Conservation (phyloP, 2,329 filamentous ascomycete species). For the Diaporthe citriasiana region DNA sequence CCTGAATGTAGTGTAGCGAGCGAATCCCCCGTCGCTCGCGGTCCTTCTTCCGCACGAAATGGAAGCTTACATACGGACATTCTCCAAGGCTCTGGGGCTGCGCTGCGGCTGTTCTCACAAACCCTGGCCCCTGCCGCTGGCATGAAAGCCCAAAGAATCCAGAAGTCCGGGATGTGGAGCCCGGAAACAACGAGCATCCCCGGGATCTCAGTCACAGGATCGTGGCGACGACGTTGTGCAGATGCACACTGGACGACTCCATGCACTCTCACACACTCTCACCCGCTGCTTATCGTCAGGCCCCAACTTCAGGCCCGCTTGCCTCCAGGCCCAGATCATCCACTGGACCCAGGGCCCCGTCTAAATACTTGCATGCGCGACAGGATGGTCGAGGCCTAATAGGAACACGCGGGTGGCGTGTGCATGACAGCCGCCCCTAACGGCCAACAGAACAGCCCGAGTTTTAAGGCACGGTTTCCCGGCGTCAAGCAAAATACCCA, state of each 20-base stretch:
- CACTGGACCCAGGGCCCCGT: not conserved
- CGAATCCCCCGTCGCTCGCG: not conserved
- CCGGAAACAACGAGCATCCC: slow-evolving; percentile 26
- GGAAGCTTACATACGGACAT: not conserved
- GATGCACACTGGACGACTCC: slow-evolving; percentile 23
- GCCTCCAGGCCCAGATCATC: slow-evolving; percentile 1
- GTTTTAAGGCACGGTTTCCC: not conserved
- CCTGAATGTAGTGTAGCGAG: not conserved
- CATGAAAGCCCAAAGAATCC: slow-evolving; percentile 22
- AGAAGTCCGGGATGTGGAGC: slow-evolving; percentile 32
- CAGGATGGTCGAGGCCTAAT: slow-evolving; percentile 17
- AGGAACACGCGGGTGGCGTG: not conserved
- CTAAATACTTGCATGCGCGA: not conserved
- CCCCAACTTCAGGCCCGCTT: slow-evolving; percentile 29
- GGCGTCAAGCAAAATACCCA: slow-evolving; percentile 15
- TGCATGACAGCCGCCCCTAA: not conserved
- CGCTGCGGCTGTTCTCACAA: slow-evolving; percentile 1
- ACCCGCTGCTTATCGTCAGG: slow-evolving; percentile 9
- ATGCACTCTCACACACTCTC: not conserved
- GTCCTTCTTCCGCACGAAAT: not conserved
- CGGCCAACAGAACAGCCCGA: slow-evolving; percentile 8
- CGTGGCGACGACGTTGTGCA: slow-evolving; percentile 1
- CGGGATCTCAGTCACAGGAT: slow-evolving; percentile 26
- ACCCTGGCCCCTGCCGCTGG: slow-evolving; percentile 29
- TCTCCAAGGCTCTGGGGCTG: slow-evolving; percentile 13